Percentiles rank a stretch among this genome's conserved stretches.
Conservation (phyloP, 148 eudicot species). For the Vaccinium corymbosum region DNA sequence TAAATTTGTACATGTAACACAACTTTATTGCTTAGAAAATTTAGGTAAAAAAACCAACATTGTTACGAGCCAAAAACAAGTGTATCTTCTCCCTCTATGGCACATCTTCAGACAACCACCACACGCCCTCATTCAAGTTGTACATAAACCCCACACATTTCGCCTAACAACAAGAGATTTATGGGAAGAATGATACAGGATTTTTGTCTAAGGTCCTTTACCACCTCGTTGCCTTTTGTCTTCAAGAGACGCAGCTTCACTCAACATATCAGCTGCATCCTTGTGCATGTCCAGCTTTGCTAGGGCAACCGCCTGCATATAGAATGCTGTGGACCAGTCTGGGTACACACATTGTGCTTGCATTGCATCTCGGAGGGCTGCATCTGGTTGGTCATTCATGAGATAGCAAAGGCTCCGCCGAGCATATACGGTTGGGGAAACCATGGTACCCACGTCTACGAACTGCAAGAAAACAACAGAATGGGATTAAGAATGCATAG, state of each 20-base stretch:
- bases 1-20: neutral
- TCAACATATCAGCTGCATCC: slow-evolving; percentile 87
- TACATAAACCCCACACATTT: slow-evolving; percentile 9
- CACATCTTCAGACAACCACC: slow-evolving; percentile 5
- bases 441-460: slow-evolving; percentile 80
- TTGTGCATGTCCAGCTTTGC: slow-evolving; percentile 88
- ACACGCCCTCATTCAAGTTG: neutral
- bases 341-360: slow-evolving; percentile 86
- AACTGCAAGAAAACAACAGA: slow-evolving; percentile 43
- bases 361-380: slow-evolving; percentile 89
- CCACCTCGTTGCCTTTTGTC: slow-evolving; percentile 48
- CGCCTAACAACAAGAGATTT: neutral
- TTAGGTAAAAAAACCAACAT: neutral
- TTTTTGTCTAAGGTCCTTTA: slow-evolving; percentile 22
- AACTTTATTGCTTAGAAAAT: neutral
- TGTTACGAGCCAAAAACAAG: neutral
- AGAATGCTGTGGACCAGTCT: slow-evolving; percentile 92
- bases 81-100: neutral
- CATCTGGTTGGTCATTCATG: slow-evolving; percentile 81
- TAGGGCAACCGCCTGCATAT: slow-evolving; percentile 90
- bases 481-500: neutral
- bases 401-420: slow-evolving; percentile 77
- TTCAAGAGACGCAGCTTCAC: slow-evolving; percentile 73
- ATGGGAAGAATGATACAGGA: neutral
- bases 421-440: slow-evolving; percentile 84